phyloP scores from a whole-genome alignment of 106 monocot species.

The Alisma plantagoaquatica region DNA sequence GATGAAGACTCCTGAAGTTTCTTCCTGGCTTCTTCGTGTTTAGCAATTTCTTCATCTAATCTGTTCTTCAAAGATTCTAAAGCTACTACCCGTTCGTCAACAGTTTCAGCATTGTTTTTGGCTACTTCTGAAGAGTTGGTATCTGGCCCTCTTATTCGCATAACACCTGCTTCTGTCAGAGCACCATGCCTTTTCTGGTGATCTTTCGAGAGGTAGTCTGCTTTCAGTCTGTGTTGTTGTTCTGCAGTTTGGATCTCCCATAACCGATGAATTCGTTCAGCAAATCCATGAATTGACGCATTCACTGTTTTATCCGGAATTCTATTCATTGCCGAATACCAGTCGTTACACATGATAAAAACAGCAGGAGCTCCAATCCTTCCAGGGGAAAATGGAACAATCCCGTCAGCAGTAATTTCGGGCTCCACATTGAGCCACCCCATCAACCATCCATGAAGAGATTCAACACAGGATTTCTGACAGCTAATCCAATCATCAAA shows the following conservation, averaged over 20 bases:
- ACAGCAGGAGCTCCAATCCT: slow-evolving; percentile 9
- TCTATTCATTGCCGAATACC: slow-evolving; percentile 5
- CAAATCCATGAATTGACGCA: slow-evolving; percentile 1
- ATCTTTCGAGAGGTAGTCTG: slow-evolving; percentile 3
- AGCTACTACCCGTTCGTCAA: background rate
- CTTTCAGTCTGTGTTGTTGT: background rate
- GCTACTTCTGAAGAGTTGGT: too few species aligned
- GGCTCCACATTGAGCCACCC: slow-evolving; percentile 1
- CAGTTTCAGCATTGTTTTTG: too few species aligned
- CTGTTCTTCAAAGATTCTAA: background rate
- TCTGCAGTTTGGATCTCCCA: background rate
- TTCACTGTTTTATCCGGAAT: background rate
- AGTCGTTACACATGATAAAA: slow-evolving; percentile 7
- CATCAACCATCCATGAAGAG: slow-evolving; percentile 7
- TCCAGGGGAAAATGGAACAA: slow-evolving; percentile 4
- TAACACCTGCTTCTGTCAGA: background rate
- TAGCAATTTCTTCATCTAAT: slow-evolving; percentile 6
- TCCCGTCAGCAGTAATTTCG: slow-evolving; percentile 5
- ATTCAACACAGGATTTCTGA: slow-evolving; percentile 4
- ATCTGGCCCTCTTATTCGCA: background rate
- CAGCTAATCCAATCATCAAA: slow-evolving; percentile 1
- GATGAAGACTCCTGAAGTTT: background rate
- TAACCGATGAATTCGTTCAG: background rate
- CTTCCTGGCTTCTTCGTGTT: slow-evolving; percentile 4
- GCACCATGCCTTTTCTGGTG: background rate